Base-by-base conservation (phyloP, 2,329 filamentous ascomycete species). In the Penicillium thymicola region DNA sequence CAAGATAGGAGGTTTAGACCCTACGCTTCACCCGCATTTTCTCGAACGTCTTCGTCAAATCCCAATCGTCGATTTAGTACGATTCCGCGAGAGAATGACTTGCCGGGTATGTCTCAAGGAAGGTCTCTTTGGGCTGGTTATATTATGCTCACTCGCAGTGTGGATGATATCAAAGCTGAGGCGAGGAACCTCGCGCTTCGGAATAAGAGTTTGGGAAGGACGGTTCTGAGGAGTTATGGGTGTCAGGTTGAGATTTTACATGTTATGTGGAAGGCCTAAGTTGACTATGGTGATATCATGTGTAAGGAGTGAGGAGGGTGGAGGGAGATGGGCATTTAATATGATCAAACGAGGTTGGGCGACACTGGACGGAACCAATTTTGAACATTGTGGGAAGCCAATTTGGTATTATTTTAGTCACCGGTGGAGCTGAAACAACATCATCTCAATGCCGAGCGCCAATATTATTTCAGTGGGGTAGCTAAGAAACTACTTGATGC, bases 101-200 rank as follows among this genome's bases (percentile, higher is more conserved):
- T 56, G 41, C 9, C 54, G 42, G 6, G 34, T 53, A 7, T 56
- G 42, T 42, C 8, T 52, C 5, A 47, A 56, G 8, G 27, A 42
- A 16, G 48, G 28, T 7, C 18, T 53, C 0, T 46, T 30, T 14
- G 36, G 11, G 3, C 18, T 56, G 1, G 49, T 0, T 56, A 53
- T 18, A 53, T 53, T 4, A 36, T 27, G 4, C 25, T 56, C 13
- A 42, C 21, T 8, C 10, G 8, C 4, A 41, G 16, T n/a, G 32
- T 48, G 18, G 27, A 48, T 37, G n/a, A 27, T 11, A 38, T 48
- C 4, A 14, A 54, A 25, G 21, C 5, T 2, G 34, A 47, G 18
- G 43, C 27, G 16, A 41, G 18, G 5, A 25, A 40, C 18, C 16
- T 34, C 25, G 34, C 34, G 3, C n/a, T 40, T 2, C 25, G 5